phyloP scores from a whole-genome alignment of 169 alveolate genomes.

The Eimeria zaria region DNA sequence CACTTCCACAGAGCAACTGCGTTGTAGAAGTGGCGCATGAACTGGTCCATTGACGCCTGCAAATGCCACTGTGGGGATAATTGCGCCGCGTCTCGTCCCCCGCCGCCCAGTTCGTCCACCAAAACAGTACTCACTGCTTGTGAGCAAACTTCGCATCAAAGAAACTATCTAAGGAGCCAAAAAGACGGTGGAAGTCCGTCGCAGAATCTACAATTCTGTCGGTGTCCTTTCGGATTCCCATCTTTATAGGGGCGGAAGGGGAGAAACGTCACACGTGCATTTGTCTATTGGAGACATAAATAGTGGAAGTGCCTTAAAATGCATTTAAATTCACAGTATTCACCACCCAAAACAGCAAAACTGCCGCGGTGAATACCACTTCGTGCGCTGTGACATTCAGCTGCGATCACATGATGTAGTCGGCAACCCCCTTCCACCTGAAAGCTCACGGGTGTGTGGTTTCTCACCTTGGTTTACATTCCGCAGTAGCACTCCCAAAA shows the following conservation, averaged over 20 bases:
- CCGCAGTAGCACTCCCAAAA: not conserved
- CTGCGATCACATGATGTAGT: conserved; percentile 17
- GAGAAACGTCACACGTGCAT: not conserved
- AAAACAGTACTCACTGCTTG: conserved; percentile 42
- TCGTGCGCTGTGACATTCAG: not conserved
- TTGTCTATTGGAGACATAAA: not conserved
- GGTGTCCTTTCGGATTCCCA: conserved; percentile 1
- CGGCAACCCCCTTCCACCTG: not conserved
- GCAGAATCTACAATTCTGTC: not conserved
- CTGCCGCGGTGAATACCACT: not conserved
- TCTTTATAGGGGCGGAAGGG: not conserved
- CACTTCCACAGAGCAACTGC: not conserved
- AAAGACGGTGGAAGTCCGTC: not conserved
- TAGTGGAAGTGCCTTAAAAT: not conserved
- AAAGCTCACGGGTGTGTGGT: not conserved
- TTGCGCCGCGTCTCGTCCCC: not conserved
- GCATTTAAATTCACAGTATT: not conserved
- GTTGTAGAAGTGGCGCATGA: not conserved
- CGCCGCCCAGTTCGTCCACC: not conserved
- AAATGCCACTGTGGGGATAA: not conserved
- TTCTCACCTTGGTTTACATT: not conserved
- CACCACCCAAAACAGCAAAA: not conserved
- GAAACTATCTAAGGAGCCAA: conserved; percentile 22
- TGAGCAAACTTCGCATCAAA: conserved; percentile 33
- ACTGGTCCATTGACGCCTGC: not conserved